Conservation (phyloP, 345 rosid genomes). For the Iberis pinnata region DNA sequence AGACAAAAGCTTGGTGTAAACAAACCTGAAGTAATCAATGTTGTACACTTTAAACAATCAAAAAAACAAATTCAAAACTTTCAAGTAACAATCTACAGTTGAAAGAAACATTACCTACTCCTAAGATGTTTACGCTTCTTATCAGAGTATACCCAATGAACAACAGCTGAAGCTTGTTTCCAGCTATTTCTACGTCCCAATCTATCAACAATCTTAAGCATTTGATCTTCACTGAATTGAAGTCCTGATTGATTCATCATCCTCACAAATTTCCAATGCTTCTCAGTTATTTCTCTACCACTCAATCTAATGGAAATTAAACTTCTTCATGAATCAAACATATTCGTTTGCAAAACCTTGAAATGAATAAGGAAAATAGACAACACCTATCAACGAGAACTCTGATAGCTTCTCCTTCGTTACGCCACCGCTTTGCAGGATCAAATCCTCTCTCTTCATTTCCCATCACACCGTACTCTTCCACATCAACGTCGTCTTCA, state of each 20-base stretch:
- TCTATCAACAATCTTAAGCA: slow-evolving; percentile 68
- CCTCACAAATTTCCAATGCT: slow-evolving; percentile 84
- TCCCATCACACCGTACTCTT: slow-evolving; percentile 20
- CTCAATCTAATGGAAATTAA: slow-evolving; percentile 50
- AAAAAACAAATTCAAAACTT: background rate
- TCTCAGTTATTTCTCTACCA: slow-evolving; percentile 50
- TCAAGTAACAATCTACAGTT: background rate
- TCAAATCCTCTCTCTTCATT: slow-evolving; percentile 28
- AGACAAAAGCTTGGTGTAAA: slow-evolving; percentile 79
- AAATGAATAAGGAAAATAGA: background rate
- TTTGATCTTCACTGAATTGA: slow-evolving; percentile 69
- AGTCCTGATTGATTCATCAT: slow-evolving; percentile 86
- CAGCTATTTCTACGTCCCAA: slow-evolving; percentile 63
- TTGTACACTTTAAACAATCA: background rate
- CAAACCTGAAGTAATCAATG: slow-evolving; percentile 59
- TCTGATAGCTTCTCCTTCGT: slow-evolving; percentile 57
- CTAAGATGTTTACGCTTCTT: slow-evolving; percentile 47
- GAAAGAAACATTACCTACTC: slow-evolving; percentile 50
- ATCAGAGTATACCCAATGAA: slow-evolving; percentile 66
- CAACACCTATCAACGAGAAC: slow-evolving; percentile 67
- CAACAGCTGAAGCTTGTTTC: slow-evolving; percentile 74
- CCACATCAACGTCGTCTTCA: slow-evolving; percentile 66
- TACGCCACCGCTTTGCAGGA: slow-evolving; percentile 50
- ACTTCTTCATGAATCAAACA: background rate
- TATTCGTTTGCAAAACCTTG: too few relatives aligned